Conservation (phyloP, 805 yeast genomes). For the Candida verbasci region DNA sequence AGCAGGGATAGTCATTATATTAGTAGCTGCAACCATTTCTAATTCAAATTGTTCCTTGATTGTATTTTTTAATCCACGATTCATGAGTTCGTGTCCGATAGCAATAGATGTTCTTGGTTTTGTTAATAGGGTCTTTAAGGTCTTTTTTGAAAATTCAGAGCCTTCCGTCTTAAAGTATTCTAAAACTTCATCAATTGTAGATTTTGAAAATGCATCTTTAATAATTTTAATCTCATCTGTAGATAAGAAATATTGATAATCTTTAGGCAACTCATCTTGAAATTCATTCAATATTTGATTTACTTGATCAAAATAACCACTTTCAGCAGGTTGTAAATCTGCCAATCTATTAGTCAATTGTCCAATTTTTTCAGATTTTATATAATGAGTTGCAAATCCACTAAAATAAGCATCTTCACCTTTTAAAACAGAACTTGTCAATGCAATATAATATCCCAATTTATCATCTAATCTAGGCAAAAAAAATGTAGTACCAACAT, state of each 20-base stretch:
- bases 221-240: conserved; percentile 57
- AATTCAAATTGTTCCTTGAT: conserved; percentile 63
- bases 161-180: conserved; percentile 49
- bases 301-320: conserved; percentile 52
- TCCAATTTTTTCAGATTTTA: conserved; percentile 59
- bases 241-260: conserved; percentile 55
- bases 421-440: conserved; percentile 74
- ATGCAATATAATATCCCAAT: conserved; percentile 78
- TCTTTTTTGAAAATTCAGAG: conserved; percentile 60
- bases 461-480: conserved; percentile 78
- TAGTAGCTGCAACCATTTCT: conserved; percentile 74
- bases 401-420: conserved; percentile 80
- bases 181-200: conserved; percentile 52
- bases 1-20: conserved; percentile 55
- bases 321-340: conserved; percentile 45
- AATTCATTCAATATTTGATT: conserved; percentile 77
- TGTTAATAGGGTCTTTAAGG: conserved; percentile 50
- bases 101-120: conserved; percentile 80
- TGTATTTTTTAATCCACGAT: conserved; percentile 53
- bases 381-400: conserved; percentile 90
- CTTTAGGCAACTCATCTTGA: conserved; percentile 56
- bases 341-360: conserved; percentile 64
- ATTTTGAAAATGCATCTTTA: conserved; percentile 60
- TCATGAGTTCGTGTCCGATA: conserved; percentile 64
- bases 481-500: conserved; percentile 91